These are phyloP conservation scores for Albifimbria verrucaria DNA, from an alignment of 2,329 filamentous ascomycete species.

Conservation along the genomic window DNA sequence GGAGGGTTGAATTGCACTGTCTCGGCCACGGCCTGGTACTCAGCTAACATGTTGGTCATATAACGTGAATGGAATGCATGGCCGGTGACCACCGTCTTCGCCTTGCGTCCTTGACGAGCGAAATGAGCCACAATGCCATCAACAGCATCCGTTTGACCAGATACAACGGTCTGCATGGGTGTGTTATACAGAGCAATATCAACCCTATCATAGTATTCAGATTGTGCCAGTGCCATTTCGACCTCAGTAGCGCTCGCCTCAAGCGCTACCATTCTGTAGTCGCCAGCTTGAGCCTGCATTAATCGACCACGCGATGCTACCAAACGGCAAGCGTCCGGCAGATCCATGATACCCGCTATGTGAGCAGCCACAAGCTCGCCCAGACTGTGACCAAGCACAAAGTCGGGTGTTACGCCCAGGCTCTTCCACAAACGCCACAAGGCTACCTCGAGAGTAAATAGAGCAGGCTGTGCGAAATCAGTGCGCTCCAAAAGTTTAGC, in stretches of 20 bases:
- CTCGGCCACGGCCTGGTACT: conserved; percentile 48
- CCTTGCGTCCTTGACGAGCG: conserved; percentile 34
- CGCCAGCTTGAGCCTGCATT: conserved; percentile 48
- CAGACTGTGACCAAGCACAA: conserved; percentile 20
- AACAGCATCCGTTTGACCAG: conserved; percentile 37
- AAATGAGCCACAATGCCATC: conserved; percentile 39
- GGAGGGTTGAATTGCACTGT: conserved; percentile 34
- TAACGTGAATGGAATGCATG: conserved; percentile 52
- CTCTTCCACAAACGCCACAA: conserved; percentile 26
- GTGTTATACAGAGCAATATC: conserved; percentile 70
- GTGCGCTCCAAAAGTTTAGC: conserved; percentile 22
- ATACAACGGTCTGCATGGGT: conserved; percentile 68
- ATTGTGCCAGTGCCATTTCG: conserved; percentile 33
- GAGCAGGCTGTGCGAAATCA: conserved; percentile 27
- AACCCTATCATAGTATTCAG: conserved; percentile 28
- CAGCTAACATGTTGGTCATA: conserved; percentile 49
- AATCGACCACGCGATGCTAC: conserved; percentile 27
- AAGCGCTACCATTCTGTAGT: conserved; percentile 23
- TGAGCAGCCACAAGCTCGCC: conserved; percentile 25
- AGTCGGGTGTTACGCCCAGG: conserved; percentile 24
- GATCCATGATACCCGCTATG: conserved; percentile 25
- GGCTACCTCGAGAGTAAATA: conserved; percentile 29
- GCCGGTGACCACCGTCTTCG: conserved; percentile 40
- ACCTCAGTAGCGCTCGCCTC: conserved; percentile 30
- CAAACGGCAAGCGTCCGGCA: conserved; percentile 27